Base-by-base conservation (phyloP, 306 rosid species). In the Canavalia gladiata region DNA sequence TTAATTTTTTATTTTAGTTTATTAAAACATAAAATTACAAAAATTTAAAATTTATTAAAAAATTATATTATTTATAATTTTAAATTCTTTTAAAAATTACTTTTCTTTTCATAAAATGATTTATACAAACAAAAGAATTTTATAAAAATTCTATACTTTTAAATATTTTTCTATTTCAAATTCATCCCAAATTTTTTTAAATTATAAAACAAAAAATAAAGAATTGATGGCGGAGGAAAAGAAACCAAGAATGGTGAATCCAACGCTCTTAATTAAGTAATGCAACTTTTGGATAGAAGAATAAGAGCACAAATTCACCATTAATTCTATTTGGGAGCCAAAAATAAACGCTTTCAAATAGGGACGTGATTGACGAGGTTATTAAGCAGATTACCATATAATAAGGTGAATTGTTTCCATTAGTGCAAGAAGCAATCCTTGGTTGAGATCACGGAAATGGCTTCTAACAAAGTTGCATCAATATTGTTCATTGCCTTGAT, bases 391-490 rank as follows among this genome's bases (percentile, higher is more conserved):
- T 18, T 18, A 60, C 41, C 41, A 10, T 25, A 54, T 55, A 37
- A 55, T 74, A 41, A 9, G 64, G 51, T 18, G 25, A 18, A 18
- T 8, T 35, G 51, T 50, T 33, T 7, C 51, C 25, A 51, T 47
- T 50, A 12, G 13, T 6, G 13, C 7, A 73, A 10, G 54, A 72
- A 54, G 39, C 25, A 72, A 72, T 51, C 9, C 1, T 18, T 18
- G 25, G 25, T 5, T 41, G 11, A 57, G 13, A 58, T 7, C 4
- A 43, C 2, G 68, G 62, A 63, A 73, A 81, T 81, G 84, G 57
- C 31, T 8, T 73, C 50, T 4, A 31, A 47, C n/a, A 52, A 73
- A 56, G 74, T 52, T 64, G 79, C 68, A 13, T 9, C 18, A 31
- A 12, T 66, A 2, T 0, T 82, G 1, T 46, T 56, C 1, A 5